Conservation (phyloP, 768 basidiomycete species). For the Megacollybia marginata region DNA sequence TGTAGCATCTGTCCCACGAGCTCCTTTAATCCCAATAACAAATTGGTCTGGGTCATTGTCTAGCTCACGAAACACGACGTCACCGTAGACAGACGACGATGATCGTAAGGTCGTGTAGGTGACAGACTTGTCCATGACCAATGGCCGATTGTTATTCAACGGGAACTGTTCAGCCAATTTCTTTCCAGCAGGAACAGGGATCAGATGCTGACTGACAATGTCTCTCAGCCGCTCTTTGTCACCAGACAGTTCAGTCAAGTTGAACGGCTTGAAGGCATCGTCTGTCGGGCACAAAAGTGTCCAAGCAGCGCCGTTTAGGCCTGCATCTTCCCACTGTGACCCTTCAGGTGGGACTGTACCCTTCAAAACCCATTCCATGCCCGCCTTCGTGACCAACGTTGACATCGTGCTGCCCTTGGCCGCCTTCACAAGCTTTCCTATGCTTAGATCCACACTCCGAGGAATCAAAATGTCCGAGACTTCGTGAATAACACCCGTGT, state of each 20-base stretch:
- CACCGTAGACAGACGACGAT: slow-evolving; percentile 59
- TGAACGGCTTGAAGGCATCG: slow-evolving; percentile 82
- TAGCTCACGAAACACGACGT: slow-evolving; percentile 65
- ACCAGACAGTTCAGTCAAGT: slow-evolving; percentile 67
- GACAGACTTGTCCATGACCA: slow-evolving; percentile 62
- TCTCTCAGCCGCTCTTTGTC: slow-evolving; percentile 44
- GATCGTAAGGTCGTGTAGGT: slow-evolving; percentile 79
- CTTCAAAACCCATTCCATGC: slow-evolving; percentile 86
- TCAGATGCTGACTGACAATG: slow-evolving; percentile 73
- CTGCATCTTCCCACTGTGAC: slow-evolving; percentile 53
- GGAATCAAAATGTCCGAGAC: slow-evolving; percentile 83
- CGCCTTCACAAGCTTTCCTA: slow-evolving; percentile 87
- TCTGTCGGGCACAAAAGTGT: slow-evolving; percentile 90
- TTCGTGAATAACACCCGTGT: slow-evolving; percentile 88
- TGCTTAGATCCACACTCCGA: slow-evolving; percentile 74
- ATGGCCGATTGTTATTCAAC: slow-evolving; percentile 63
- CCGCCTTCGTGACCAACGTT: slow-evolving; percentile 74
- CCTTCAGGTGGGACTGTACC: slow-evolving; percentile 73
- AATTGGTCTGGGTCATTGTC: slow-evolving; percentile 40
- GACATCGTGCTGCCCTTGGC: slow-evolving; percentile 87
- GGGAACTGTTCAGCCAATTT: slow-evolving; percentile 9
- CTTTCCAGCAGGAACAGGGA: slow-evolving; percentile 26
- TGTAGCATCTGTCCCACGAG: slow-evolving; percentile 55
- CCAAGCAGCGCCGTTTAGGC: slow-evolving; percentile 55
- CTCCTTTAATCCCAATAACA: slow-evolving; percentile 69